Evolutionary conservation across 2,329 filamentous ascomycete species (phyloP).

Genomic region (Neospermospora avenae): DNA sequence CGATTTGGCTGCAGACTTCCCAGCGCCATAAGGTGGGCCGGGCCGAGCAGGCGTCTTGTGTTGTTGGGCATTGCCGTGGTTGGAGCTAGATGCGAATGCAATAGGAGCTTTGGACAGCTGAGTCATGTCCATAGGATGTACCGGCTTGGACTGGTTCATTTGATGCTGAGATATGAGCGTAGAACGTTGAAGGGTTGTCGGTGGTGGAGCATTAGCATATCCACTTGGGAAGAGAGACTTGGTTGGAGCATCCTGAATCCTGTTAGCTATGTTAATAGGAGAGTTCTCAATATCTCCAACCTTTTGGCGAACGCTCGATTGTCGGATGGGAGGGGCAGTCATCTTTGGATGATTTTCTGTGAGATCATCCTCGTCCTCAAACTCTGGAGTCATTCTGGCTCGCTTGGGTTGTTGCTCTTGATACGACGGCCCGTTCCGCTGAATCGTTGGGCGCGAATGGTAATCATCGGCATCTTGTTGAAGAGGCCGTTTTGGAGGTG

Average conservation of each 20-base stretch:
- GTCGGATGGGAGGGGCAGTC: constrained; percentile 81
- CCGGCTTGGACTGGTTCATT: constrained; percentile 56
- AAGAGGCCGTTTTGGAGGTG: constrained; percentile 70
- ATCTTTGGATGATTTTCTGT: constrained; percentile 60
- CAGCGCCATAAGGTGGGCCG: constrained; percentile 37
- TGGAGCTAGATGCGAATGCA: constrained; percentile 74
- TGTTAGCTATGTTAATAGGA: constrained; percentile 36
- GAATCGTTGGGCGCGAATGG: constrained; percentile 42
- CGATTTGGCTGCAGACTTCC: constrained; percentile 56
- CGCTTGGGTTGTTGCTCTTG: constrained; percentile 68
- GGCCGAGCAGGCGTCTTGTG: constrained; percentile 70
- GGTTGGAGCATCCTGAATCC: constrained; percentile 51
- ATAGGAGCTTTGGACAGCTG: constrained; percentile 86
- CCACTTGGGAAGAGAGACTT: constrained; percentile 61
- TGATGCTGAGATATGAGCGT: constrained; percentile 66
- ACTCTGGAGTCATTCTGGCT: constrained; percentile 71
- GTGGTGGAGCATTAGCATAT: constrained; percentile 56
- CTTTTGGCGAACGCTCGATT: constrained; percentile 60
- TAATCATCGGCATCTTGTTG: constrained; percentile 59
- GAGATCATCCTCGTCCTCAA: constrained; percentile 60
- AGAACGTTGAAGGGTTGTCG: constrained; percentile 45
- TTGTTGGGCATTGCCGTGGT: constrained; percentile 44
- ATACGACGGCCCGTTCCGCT: constrained; percentile 58
- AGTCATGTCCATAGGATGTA: constrained; percentile 77
- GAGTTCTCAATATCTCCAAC: constrained; percentile 30